Evolutionary conservation across 1,139 yeast species (phyloP).

Genomic region (Nadsonia starkeyi-henricii): DNA sequence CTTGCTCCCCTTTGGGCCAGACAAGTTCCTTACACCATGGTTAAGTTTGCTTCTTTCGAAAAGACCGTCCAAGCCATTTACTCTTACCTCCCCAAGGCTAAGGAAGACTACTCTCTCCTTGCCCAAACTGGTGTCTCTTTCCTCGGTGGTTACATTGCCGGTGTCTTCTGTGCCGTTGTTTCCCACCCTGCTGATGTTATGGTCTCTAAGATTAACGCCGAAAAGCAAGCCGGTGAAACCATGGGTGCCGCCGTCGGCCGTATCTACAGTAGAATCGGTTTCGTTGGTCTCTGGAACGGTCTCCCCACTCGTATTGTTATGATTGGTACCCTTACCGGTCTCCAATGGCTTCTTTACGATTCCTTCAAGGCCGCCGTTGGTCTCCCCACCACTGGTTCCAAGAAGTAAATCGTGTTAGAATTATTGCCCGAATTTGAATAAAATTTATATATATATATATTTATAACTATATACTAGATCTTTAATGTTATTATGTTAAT

Average conservation of each 20-base stretch:
- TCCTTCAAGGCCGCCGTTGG: constrained; percentile 86
- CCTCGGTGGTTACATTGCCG: constrained; percentile 73
- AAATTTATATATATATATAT: too few species aligned
- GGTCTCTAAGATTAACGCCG: constrained; percentile 72
- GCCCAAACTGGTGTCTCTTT: constrained; percentile 75
- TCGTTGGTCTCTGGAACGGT: constrained; percentile 87
- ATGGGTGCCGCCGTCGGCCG: constrained; percentile 53
- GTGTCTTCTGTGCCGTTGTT: constrained; percentile 69
- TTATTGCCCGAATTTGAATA: too few species aligned
- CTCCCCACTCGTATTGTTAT: constrained; percentile 84
- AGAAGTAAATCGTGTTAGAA: constrained; percentile 13
- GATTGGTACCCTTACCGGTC: constrained; percentile 94
- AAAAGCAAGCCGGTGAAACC: constrained; percentile 52
- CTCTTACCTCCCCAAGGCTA: constrained; percentile 32
- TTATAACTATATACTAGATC: too few species aligned
- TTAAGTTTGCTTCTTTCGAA: constrained; percentile 70
- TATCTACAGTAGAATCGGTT: constrained; percentile 73
- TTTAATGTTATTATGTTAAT: too few species aligned
- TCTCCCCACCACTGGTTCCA: constrained; percentile 69
- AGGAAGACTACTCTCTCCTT: constrained; percentile 31
- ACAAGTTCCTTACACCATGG: constrained; percentile 84
- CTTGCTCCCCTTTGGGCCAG: constrained; percentile 68
- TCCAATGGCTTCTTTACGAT: constrained; percentile 93
- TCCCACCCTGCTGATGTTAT: constrained; percentile 83
- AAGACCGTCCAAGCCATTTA: constrained; percentile 63